Evolutionary conservation across 2,329 filamentous ascomycete genomes (phyloP).

Genomic region (Diaporthe nobilis): DNA sequence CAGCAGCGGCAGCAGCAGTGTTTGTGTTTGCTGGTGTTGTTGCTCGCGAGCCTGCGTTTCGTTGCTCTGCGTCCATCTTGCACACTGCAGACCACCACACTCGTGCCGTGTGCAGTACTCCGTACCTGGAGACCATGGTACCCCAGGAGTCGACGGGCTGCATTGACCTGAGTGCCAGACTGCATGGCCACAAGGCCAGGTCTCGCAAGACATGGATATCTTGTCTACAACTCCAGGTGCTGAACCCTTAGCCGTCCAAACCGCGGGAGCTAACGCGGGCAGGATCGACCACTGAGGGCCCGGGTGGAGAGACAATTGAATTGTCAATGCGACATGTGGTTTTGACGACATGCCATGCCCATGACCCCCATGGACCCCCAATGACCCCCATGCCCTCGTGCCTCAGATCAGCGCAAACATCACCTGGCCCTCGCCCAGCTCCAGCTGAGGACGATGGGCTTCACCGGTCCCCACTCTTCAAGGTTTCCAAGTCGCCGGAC

Average conservation of each 20-base stretch:
- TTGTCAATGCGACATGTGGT: constrained; percentile 30
- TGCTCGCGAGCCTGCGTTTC: background rate
- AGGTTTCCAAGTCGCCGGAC: constrained; percentile 15
- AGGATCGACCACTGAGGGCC: constrained; percentile 30
- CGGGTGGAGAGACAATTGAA: constrained; percentile 19
- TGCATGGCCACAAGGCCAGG: constrained; percentile 22
- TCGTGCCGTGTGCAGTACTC: background rate
- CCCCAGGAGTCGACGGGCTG: constrained; percentile 1
- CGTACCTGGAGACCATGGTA: background rate
- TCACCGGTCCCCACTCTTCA: constrained; percentile 34
- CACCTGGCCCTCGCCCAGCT: background rate
- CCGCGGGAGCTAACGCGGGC: constrained; percentile 40
- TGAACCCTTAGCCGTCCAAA: constrained; percentile 27
- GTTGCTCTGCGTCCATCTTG: background rate
- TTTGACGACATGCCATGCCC: constrained; percentile 36
- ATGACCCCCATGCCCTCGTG: constrained; percentile 19
- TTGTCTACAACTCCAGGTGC: background rate
- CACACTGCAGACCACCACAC: background rate
- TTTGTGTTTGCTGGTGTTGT: constrained; percentile 21
- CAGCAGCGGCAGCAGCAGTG: background rate
- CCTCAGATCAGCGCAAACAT: constrained; percentile 27
- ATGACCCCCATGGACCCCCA: background rate
- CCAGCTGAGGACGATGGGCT: constrained; percentile 8
- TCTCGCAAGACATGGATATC: constrained; percentile 18
- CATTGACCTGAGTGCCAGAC: constrained; percentile 30